Evolutionary conservation across 73 alveolate species (phyloP).

Genomic region (Halteria grandinella): DNA sequence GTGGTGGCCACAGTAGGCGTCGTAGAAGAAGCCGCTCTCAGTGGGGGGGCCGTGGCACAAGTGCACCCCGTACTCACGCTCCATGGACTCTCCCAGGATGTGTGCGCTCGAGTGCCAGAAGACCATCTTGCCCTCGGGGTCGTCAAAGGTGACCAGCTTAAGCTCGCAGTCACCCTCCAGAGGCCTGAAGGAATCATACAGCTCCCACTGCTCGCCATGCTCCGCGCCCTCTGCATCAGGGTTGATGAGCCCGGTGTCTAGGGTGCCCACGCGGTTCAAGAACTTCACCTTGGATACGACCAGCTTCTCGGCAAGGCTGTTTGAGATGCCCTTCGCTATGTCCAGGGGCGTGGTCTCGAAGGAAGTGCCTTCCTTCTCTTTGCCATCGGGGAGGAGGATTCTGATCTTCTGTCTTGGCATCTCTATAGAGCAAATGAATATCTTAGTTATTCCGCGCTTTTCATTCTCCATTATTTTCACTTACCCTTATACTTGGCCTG

Average conservation of each 20-base stretch:
- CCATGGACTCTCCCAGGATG: slow-evolving; percentile 94
- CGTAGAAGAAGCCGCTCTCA: slow-evolving; percentile 98
- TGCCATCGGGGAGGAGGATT: slow-evolving; percentile 94
- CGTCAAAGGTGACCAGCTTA: slow-evolving; percentile 94
- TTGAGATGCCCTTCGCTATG: slow-evolving; percentile 85
- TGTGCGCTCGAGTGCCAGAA: slow-evolving; percentile 99
- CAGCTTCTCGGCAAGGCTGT: slow-evolving; percentile 85
- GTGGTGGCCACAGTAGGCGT: slow-evolving; percentile 94
- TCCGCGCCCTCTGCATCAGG: slow-evolving; percentile 90
- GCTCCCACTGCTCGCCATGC: slow-evolving; percentile 71
- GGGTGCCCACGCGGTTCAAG: slow-evolving; percentile 72
- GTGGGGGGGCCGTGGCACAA: slow-evolving; percentile 99
- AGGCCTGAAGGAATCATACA: slow-evolving; percentile 97
- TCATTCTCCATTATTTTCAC: not conserved
- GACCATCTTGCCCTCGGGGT: slow-evolving; percentile 93
- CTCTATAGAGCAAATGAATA: not conserved
- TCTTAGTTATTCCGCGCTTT: not conserved
- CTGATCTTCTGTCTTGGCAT: slow-evolving; percentile 85
- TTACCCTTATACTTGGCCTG: slow-evolving; percentile 47
- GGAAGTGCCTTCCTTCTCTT: slow-evolving; percentile 85
- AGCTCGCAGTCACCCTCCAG: slow-evolving; percentile 98
- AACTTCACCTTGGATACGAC: slow-evolving; percentile 93
- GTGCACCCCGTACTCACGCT: slow-evolving; percentile 95
- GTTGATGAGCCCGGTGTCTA: slow-evolving; percentile 67
- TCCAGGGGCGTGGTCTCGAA: slow-evolving; percentile 93